Percentiles rank a stretch among this genome's conserved stretches.
Conservation (phyloP, 441 rosid species). For the Monsonia emarginata region DNA sequence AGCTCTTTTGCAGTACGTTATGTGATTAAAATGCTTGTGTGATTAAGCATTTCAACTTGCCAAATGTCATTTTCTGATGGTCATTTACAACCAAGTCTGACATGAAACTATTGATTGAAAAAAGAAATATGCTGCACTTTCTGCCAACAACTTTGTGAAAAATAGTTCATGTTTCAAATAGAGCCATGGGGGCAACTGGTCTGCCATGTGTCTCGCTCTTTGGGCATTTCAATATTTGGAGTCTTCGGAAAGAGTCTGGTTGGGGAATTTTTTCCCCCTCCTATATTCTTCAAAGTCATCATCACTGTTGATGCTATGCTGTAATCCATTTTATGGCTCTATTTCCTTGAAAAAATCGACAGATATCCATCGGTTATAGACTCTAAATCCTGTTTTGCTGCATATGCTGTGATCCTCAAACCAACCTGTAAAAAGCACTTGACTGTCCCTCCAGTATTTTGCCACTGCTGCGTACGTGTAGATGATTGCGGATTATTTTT, state of each 20-base stretch:
- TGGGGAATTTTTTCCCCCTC: neutral
- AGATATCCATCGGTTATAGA: neutral
- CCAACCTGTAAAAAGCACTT: neutral
- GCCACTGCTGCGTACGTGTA: neutral
- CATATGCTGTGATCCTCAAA: neutral
- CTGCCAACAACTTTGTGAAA: neutral
- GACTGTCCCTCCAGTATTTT: neutral
- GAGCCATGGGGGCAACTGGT: neutral
- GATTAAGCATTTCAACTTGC: neutral
- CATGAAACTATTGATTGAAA: neutral
- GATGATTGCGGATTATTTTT: neutral
- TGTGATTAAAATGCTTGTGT: neutral
- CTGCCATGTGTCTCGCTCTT: neutral
- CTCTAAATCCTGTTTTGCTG: neutral
- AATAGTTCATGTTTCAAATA: neutral
- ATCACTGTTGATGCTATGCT: neutral
- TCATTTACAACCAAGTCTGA: neutral
- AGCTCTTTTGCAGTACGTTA: neutral
- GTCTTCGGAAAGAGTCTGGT: neutral
- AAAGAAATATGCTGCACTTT: neutral
- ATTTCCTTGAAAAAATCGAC: neutral
- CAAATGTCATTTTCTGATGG: neutral
- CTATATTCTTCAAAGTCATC: neutral
- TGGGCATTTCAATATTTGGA: neutral
- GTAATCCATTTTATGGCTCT: neutral